These are phyloP conservation scores for Cyclocybe cylindracea DNA, from an alignment of 768 basidiomycete genomes.

Conservation along the genomic window DNA sequence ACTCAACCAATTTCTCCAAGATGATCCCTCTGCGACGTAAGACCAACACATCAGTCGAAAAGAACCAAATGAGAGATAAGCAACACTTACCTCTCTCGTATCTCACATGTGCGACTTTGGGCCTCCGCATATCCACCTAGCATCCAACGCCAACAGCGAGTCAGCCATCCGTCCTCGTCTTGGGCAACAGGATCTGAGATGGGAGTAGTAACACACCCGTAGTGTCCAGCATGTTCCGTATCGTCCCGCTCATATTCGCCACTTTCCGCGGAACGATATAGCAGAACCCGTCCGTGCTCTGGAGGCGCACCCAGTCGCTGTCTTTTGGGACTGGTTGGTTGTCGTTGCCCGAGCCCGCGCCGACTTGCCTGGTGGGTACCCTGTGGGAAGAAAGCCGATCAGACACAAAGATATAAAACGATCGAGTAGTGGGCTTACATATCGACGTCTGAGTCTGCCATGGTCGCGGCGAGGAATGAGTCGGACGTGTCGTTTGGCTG, in stretches of 20 bases:
- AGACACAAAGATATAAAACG: too few relatives aligned
- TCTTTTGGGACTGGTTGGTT: not conserved
- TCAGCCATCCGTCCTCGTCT: not conserved
- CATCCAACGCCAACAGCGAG: not conserved
- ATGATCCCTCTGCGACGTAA: slow-evolving; percentile 54
- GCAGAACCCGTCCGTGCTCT: slow-evolving; percentile 77
- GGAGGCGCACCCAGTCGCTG: slow-evolving; percentile 74
- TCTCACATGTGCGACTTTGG: slow-evolving; percentile 63
- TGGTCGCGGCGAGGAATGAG: too few relatives aligned
- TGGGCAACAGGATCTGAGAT: not conserved
- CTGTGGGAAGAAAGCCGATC: too few relatives aligned
- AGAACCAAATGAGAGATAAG: not conserved
- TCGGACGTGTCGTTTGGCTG: too few relatives aligned
- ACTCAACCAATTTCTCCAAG: slow-evolving; percentile 87
- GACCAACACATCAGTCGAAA: not conserved
- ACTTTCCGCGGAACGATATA: slow-evolving; percentile 79
- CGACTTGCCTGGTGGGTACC: too few relatives aligned
- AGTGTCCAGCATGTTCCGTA: slow-evolving; percentile 78
- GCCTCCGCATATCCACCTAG: slow-evolving; percentile 78
- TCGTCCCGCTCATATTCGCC: slow-evolving; percentile 76
- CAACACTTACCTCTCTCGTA: slow-evolving; percentile 65
- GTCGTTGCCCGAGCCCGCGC: too few relatives aligned
- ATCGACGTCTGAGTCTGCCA: too few relatives aligned
- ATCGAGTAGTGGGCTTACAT: too few relatives aligned
- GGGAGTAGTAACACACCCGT: slow-evolving; percentile 48